Base-by-base conservation (phyloP, 148 eudicot species). In the Silene latifolia region DNA sequence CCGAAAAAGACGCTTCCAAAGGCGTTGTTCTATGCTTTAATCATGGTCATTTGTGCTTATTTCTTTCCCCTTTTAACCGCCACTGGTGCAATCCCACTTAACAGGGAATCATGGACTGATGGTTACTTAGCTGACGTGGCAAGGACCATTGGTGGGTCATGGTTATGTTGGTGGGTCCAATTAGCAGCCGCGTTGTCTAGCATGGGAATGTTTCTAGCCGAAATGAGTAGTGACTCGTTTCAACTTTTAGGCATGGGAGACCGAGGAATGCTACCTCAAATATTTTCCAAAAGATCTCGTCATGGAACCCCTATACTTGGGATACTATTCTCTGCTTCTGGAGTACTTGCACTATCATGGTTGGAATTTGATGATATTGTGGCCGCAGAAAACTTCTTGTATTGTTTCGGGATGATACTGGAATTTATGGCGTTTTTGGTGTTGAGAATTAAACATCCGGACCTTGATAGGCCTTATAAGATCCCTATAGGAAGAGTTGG, bases 151-250 rank as follows among this genome's bases (percentile, higher is more conserved):
- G 89, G 87, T 29, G 89, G 92, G 11, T 78, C 72, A n/a, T 89
- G 92, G 92, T 60, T 89, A 71, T 85, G 92, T 70, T 85, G 87
- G 88, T 89, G 92, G 88, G 78, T 89, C 5, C 88, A 85, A 56
- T 88, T 77, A 13, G 92, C 92, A 59, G 88, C 92, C 29, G 92
- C 92, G 18, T 71, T 87, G 82, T 83, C 89, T 6, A 89, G 87
- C 75, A 85, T 89, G 87, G 92, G 92, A 3, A 86, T 89, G 92
- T 89, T 89, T 75, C 87, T 89, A 66, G 88, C 91, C 35, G 91
- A 88, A 72, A 85, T 85, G 87, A 85, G 87, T 60, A 82, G 85
- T 11, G 87, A 85, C 63, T 85, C 87, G 6, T 85, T 85, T 72
- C 87, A 85, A 66, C 85, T 85, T 42, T 60, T 85, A 35, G 87